phyloP scores from a whole-genome alignment of 108 stramenopile genomes.

The Conticribra weissflogii region DNA sequence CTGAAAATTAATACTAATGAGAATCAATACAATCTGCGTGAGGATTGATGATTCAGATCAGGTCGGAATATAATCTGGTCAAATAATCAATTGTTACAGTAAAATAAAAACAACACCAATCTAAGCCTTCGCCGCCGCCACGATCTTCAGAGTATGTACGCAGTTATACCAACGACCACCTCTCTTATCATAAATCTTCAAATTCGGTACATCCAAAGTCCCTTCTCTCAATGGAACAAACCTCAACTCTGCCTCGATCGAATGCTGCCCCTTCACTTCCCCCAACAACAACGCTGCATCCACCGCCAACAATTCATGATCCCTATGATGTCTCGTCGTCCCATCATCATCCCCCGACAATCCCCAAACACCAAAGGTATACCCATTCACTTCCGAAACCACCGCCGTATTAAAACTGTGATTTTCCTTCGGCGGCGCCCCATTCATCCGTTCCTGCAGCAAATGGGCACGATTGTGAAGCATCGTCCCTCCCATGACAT shows the following conservation, averaged over 20 bases:
- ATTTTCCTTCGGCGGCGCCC: conserved; percentile 22
- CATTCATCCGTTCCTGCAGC: not conserved
- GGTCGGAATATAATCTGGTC: no score
- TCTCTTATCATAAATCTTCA: conserved; percentile 74
- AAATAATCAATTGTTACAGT: no score
- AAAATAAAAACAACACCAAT: no score
- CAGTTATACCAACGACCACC: conserved; percentile 72
- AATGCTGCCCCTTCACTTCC: conserved; percentile 78
- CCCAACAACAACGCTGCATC: conserved; percentile 79
- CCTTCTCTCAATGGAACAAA: conserved; percentile 80
- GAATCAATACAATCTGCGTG: no score
- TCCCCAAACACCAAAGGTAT: conserved; percentile 82
- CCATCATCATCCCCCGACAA: conserved; percentile 74
- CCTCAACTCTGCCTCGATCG: conserved; percentile 74
- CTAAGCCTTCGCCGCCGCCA: conserved; percentile 55
- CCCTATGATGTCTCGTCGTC: conserved; percentile 62
- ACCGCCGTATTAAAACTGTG: conserved; percentile 66
- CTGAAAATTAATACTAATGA: no score
- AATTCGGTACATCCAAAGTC: conserved; percentile 74
- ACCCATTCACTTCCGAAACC: conserved; percentile 74
- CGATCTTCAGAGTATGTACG: conserved; percentile 66
- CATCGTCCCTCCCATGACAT: conserved; percentile 11
- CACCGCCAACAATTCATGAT: conserved; percentile 76
- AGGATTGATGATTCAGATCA: no score
- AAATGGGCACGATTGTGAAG: conserved; percentile 18